Evolutionary conservation across 2,329 filamentous ascomycete species (phyloP).

Genomic region (Cytospora paraplurivora): DNA sequence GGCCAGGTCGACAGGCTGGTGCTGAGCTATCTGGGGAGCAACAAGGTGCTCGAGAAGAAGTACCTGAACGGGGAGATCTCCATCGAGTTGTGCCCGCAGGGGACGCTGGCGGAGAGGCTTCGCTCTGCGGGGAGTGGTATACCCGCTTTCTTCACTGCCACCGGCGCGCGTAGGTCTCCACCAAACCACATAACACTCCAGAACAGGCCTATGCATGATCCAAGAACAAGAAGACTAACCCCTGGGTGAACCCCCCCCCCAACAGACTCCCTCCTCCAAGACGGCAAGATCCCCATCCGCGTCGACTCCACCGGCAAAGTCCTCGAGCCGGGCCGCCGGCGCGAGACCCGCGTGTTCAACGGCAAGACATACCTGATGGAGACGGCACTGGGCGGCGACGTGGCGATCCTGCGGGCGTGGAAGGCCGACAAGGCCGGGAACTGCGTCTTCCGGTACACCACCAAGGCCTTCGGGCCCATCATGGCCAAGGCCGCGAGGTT

Average conservation of each 20-base stretch:
- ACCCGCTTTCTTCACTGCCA: conserved; percentile 79
- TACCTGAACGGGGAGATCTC: conserved; percentile 75
- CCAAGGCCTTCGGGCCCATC: conserved; percentile 72
- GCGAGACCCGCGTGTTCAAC: conserved; percentile 73
- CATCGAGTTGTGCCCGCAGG: conserved; percentile 76
- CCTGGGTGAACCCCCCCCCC: not conserved
- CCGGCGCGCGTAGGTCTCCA: conserved; percentile 63
- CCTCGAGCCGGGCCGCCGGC: conserved; percentile 63
- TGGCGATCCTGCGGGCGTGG: conserved; percentile 75
- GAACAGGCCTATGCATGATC: conserved; percentile 38
- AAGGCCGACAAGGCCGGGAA: conserved; percentile 78
- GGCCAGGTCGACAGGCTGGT: conserved; percentile 74
- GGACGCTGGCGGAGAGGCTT: conserved; percentile 72
- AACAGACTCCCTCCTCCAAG: conserved; percentile 65
- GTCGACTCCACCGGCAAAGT: conserved; percentile 62
- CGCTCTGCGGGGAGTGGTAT: conserved; percentile 75
- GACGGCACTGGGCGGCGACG: conserved; percentile 72
- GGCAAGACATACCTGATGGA: conserved; percentile 77
- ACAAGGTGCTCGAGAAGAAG: conserved; percentile 74
- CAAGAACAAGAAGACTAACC: not conserved
- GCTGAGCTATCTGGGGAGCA: conserved; percentile 74
- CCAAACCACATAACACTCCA: no score
- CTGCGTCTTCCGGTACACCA: conserved; percentile 78
- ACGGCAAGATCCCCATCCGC: conserved; percentile 67
- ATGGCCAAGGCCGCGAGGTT: conserved; percentile 81